Base-by-base conservation (phyloP, 2,329 filamentous ascomycete species). In the Fusarium sarcochroum region DNA sequence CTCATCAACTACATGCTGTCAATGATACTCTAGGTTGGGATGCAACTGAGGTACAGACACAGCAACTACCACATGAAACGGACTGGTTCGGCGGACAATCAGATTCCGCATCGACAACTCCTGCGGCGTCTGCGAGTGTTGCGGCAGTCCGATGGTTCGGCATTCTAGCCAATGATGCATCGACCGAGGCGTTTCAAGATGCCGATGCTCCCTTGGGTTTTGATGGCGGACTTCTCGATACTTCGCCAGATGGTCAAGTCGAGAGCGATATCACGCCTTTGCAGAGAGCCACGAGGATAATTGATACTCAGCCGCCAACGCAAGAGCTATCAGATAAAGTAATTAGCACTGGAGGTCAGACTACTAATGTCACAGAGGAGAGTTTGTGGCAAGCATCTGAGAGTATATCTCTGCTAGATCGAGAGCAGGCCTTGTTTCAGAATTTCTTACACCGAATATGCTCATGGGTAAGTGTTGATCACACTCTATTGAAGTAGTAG, bases 101-200 rank as follows among this genome's bases (percentile, higher is more conserved):
- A 3, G 69, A 63, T 17, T 74, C 72, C 1, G 46, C 68, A 6
- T 66, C 66, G 1, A 74, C 71, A 3, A 72, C 67, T 2, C 71
- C 72, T 10, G 62, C 69, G 10, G 69, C 71, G 14, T 73, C 68
- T 4, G 66, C 71, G 8, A 68, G 70, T 8, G 66, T 67, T 20
- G 73, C 73, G 13, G 70, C 73, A 7, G 65, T 68, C 13, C 70
- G 71, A 37, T 75, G 73, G 73, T 73, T 75, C 9, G 73, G 63
- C 2, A 68, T 75, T 3, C 34, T 75, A 5, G 58, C 72, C 5
- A 72, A 58, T 20, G 69, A 73, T 51, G 69, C 65, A 3, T 44
- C 55, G 0, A 48, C 21, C 0, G 67, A 71, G 18, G 47, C 51
- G 4, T 35, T 55, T 0, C 18, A 32, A 0, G 51, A 68, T 11